Conservation (phyloP, 1,284 basidiomycete species). For the Ceratobasidium sp. region DNA sequence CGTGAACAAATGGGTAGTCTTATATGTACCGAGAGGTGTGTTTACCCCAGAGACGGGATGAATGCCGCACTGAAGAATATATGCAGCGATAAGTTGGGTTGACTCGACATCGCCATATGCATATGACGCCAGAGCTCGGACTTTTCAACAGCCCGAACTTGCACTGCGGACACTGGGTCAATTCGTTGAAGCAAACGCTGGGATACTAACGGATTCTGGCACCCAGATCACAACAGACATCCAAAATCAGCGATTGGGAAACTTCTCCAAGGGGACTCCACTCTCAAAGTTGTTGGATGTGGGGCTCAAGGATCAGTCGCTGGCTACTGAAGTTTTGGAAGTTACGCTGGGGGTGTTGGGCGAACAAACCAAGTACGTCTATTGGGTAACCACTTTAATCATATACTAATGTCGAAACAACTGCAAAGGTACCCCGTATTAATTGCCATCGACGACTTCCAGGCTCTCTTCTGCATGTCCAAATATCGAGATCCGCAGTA, state of each 20-base stretch:
- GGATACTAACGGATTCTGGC: constrained; percentile 17
- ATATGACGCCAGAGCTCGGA: constrained; percentile 77
- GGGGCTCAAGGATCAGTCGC: constrained; percentile 62
- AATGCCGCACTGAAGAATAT: neutral
- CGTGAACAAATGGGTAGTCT: constrained; percentile 77
- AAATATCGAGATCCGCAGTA: constrained; percentile 83
- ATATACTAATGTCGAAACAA: neutral
- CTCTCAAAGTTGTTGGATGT: constrained; percentile 66
- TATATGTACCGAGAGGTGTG: constrained; percentile 85
- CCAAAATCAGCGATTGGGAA: constrained; percentile 55
- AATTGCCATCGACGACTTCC: constrained; percentile 86
- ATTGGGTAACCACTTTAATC: neutral
- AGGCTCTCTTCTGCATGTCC: constrained; percentile 76
- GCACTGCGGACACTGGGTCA: constrained; percentile 67
- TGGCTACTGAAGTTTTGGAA: constrained; percentile 71
- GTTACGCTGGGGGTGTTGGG: constrained; percentile 70
- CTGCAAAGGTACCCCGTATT: constrained; percentile 69
- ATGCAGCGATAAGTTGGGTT: constrained; percentile 69
- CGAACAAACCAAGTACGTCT: constrained; percentile 67
- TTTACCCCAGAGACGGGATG: constrained; percentile 6
- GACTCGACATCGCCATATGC: constrained; percentile 77
- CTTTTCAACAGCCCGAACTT: constrained; percentile 77
- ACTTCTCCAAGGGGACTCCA: constrained; percentile 58
- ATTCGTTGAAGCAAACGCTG: constrained; percentile 62
- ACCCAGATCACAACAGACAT: constrained; percentile 47